These are phyloP conservation scores for Talaromyces thailandensis DNA, from an alignment of 495 filamentous ascomycete species.

Conservation along the genomic window DNA sequence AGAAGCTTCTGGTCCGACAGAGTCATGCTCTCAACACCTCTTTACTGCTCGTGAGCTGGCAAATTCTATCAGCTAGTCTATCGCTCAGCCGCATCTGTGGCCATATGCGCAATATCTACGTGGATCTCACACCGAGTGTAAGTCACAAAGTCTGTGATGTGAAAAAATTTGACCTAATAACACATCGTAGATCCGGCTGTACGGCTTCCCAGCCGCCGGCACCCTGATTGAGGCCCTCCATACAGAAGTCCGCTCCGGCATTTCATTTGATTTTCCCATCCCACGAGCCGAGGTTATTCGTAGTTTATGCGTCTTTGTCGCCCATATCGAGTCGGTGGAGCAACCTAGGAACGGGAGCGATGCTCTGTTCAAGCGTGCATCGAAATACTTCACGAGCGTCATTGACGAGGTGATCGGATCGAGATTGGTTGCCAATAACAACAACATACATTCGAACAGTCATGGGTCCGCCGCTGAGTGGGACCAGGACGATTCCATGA, in stretches of 20 bases:
- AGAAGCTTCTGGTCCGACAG: conserved; percentile 33
- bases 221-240: conserved; percentile 35
- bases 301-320: conserved; percentile 48
- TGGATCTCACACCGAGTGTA: conserved; percentile 16
- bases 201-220: conserved; percentile 35
- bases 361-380: conserved; percentile 19
- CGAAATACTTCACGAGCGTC: conserved; percentile 19
- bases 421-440: neutral
- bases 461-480: neutral
- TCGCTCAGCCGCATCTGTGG: too few species aligned
- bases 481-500: conserved; percentile 9
- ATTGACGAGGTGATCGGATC: conserved; percentile 28
- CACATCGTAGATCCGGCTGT: conserved; percentile 23
- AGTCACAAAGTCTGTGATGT: too few species aligned
- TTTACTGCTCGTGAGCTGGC: conserved; percentile 27
- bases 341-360: conserved; percentile 14
- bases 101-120: conserved; percentile 19
- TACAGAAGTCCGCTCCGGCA: conserved; percentile 30
- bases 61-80: conserved; percentile 25
- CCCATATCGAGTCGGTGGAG: conserved; percentile 20
- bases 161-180: neutral
- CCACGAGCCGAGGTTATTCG: conserved; percentile 49
- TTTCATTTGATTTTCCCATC: conserved; percentile 25
- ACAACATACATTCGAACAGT: neutral
- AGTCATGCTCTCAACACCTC: conserved; percentile 18